A percentile compares a stretch with the other conserved stretches of the same genome.
Conservation (phyloP, 768 basidiomycete species). For the Kwoniella newhampshirensis region DNA sequence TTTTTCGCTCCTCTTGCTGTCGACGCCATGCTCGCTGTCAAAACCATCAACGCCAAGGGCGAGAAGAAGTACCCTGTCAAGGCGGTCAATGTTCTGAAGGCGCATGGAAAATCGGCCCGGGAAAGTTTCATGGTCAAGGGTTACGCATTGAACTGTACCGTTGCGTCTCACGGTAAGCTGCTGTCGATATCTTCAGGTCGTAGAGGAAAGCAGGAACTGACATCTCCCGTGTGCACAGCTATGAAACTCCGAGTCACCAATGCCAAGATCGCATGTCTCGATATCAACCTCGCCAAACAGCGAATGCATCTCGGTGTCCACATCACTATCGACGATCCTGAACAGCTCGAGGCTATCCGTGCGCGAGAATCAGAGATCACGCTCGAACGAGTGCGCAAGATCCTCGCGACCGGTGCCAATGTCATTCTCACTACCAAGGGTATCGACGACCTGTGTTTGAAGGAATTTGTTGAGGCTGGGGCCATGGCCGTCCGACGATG, state of each 20-base stretch:
- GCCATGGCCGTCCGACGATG: constrained; percentile 98
- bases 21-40: constrained; percentile 96
- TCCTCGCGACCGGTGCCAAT: constrained; percentile 91
- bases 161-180: constrained; percentile 90
- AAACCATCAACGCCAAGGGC: constrained; percentile 86
- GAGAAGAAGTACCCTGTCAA: constrained; percentile 99
- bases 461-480: constrained; percentile 98
- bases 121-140: constrained; percentile 94
- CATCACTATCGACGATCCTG: constrained; percentile 92
- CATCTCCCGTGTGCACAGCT: constrained; percentile 59
- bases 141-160: constrained; percentile 97
- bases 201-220: too few relatives aligned
- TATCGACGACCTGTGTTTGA: constrained; percentile 95
- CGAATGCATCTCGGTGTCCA: constrained; percentile 98
- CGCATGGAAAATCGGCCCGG: constrained; percentile 90
- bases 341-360: constrained; percentile 93
- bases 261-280: constrained; percentile 97
- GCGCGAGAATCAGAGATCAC: constrained; percentile 94
- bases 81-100: constrained; percentile 96
- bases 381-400: constrained; percentile 91
- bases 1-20: constrained; percentile 98
- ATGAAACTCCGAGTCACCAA: constrained; percentile 93
- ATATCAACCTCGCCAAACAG: constrained; percentile 93
- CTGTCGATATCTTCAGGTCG: not conserved
- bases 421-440: constrained; percentile 97